Evolutionary conservation across 129 eudicot species (phyloP), one percentile per base, ranked within the genome.

Genomic region (Helianthus tuberosus): DNA sequence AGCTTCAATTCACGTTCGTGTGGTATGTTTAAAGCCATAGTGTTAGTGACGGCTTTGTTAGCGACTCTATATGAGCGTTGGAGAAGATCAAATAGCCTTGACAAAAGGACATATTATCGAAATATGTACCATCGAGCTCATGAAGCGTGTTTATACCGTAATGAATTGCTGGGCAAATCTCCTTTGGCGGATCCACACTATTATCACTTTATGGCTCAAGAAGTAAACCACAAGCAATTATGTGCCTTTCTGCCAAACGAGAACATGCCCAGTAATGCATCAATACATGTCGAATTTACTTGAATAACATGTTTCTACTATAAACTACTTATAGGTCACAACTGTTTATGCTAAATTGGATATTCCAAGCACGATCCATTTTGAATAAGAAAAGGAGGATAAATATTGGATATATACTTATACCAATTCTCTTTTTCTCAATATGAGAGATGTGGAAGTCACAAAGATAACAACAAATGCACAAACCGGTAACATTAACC

Each of bases 131-230:
- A 12, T 11, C 11, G 43, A 60, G 16, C 41, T 15, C 17, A 20
- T 64, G 29, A 64, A 35, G 38, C 3, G 4, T 20, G 3, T 43
- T 23, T 46, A n/a, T 72, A 46, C 27, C 47, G 47, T 4, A 68
- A 62, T 62, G 69, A 10, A 47, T 73, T 62, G 66, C 54, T 71
- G 66, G 75, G 75, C 75, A 71, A 71, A 55, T 71, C 75, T 71
- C 75, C 75, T 71, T 71, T 71, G 75, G 75, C 75, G 20, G 36
- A 54, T 53, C 16, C 10, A 11, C 8, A 39, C 38, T 16, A 5
- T 41, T 15, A 71, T 12, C 35, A 20, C 53, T 54, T 39, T 38
- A 55, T 3, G 53, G 15, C 54, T 35, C 46, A 14, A n/a, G n/a
- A n/a, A 29, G 12, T 44, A 44, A 61, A 12, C 60, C 11, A n/a